Conservation (phyloP, 2,329 filamentous ascomycete genomes). For the Fonsecaea erecta region DNA sequence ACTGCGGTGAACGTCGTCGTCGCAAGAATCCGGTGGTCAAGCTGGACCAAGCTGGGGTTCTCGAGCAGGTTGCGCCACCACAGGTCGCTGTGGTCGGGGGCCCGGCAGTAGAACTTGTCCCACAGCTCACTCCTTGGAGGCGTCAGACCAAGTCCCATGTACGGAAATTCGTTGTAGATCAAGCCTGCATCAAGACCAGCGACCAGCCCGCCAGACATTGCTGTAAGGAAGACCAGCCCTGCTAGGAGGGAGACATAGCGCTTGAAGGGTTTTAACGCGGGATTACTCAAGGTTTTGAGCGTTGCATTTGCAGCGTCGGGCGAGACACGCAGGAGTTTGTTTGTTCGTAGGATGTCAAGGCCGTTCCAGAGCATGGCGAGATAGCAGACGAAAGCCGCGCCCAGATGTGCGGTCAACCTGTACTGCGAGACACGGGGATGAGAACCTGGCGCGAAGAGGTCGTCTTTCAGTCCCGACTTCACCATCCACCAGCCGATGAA, state of each 20-base stretch:
- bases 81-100: slow-evolving; percentile 71
- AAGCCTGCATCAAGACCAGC: slow-evolving; percentile 93
- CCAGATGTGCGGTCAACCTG: slow-evolving; percentile 84
- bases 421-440: slow-evolving; percentile 96
- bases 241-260: slow-evolving; percentile 72
- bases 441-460: slow-evolving; percentile 87
- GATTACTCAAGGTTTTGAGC: slow-evolving; percentile 66
- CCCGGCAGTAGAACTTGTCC: slow-evolving; percentile 81
- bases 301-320: slow-evolving; percentile 65
- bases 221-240: slow-evolving; percentile 81
- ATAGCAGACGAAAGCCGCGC: slow-evolving; percentile 90
- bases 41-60: slow-evolving; percentile 92
- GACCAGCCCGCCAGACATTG: slow-evolving; percentile 91
- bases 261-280: slow-evolving; percentile 74
- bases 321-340: slow-evolving; percentile 63
- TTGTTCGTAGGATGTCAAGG: slow-evolving; percentile 78
- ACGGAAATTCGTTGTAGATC: slow-evolving; percentile 98
- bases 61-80: slow-evolving; percentile 98
- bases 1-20: slow-evolving; percentile 85
- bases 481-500: slow-evolving; percentile 99
- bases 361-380: slow-evolving; percentile 92
- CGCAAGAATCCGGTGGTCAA: slow-evolving; percentile 92
- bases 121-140: slow-evolving; percentile 84
- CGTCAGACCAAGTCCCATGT: slow-evolving; percentile 83
- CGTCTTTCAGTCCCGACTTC: slow-evolving; percentile 91